Conservation (phyloP, 306 rosid genomes). For the Cucumis melo region DNA sequence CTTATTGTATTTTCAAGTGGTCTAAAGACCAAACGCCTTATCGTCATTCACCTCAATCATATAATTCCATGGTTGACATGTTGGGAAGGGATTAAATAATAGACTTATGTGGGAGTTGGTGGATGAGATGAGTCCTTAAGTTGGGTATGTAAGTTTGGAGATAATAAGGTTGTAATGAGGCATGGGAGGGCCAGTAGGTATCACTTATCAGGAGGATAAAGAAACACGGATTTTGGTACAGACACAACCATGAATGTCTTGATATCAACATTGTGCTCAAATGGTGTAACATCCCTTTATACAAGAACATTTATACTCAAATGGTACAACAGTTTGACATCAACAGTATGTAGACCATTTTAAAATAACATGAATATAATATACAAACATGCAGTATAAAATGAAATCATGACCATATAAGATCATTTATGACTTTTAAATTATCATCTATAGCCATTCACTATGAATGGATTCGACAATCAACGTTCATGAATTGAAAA, state of each 20-base stretch:
- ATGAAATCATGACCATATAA: background rate
- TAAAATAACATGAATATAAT: background rate
- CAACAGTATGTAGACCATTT: background rate
- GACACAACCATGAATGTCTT: constrained; percentile 36
- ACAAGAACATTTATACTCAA: background rate
- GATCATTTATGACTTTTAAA: background rate
- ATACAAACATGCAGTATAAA: background rate
- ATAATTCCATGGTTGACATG: constrained; percentile 43
- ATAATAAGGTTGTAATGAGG: constrained; percentile 52
- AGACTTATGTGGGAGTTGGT: constrained; percentile 51
- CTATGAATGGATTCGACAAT: background rate
- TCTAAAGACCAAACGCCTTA: constrained; percentile 60
- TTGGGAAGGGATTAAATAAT: constrained; percentile 32
- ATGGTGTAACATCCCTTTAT: background rate
- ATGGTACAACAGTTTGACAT: background rate
- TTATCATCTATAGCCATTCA: background rate
- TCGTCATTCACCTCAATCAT: constrained; percentile 25
- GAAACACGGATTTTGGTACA: constrained; percentile 28
- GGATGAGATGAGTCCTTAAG: constrained; percentile 37
- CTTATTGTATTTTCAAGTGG: constrained; percentile 63
- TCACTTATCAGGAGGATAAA: constrained; percentile 30
- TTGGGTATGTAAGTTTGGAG: constrained; percentile 31
- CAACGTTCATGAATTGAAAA: background rate
- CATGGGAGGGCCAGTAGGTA: constrained; percentile 30
- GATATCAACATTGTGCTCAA: background rate